Evolutionary conservation across 345 rosid genomes (phyloP).

Genomic region (Acer yangbiense): DNA sequence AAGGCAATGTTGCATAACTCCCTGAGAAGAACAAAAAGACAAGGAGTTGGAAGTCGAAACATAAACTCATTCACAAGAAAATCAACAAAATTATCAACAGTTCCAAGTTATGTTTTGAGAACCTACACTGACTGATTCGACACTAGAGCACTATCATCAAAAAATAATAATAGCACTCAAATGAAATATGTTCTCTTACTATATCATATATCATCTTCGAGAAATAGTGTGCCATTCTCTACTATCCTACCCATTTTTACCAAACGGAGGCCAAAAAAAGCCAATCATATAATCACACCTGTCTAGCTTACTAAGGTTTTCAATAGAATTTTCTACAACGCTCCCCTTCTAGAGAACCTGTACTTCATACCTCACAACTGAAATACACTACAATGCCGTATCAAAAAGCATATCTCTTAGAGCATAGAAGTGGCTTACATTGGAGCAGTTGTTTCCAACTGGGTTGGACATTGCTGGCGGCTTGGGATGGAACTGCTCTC

Average conservation of each 20-base stretch:
- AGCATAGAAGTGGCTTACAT: constrained; percentile 59
- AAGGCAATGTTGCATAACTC: constrained; percentile 36
- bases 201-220: constrained; percentile 7
- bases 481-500: constrained; percentile 48
- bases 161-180: neutral
- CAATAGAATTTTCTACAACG: too few relatives aligned
- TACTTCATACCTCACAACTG: neutral
- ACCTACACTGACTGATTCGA: neutral
- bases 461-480: constrained; percentile 38
- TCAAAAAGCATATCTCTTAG: constrained; percentile 47
- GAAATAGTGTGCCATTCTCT: too few relatives aligned
- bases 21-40: constrained; percentile 31
- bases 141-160: neutral
- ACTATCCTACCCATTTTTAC: neutral
- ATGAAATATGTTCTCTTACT: neutral
- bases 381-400: constrained; percentile 39
- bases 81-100: neutral
- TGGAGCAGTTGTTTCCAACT: constrained; percentile 57
- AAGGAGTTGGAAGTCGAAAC: neutral
- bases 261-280: too few relatives aligned
- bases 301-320: too few relatives aligned
- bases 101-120: too few relatives aligned
- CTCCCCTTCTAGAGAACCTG: neutral
- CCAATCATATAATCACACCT: neutral
- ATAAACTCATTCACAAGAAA: neutral